A percentile compares a stretch with the other conserved stretches of the same genome.
Evolutionary conservation across 768 basidiomycete species (phyloP).

Genomic region (Fistulinella prunicolor): DNA sequence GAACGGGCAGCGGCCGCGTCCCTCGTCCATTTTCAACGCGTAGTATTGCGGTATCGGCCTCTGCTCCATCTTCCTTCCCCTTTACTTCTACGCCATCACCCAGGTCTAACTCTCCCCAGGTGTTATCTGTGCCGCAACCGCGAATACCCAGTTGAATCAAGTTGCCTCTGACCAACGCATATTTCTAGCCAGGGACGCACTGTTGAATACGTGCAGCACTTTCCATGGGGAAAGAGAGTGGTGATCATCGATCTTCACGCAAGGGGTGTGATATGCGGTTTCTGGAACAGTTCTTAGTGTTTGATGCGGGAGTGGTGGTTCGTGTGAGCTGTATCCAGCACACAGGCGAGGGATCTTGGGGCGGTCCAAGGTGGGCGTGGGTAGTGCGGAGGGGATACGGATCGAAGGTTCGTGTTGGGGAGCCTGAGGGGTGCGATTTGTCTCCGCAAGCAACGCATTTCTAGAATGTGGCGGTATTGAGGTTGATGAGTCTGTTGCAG

Average conservation of each 20-base stretch:
- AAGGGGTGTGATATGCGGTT: conserved; percentile 89
- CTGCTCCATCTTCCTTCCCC: conserved; percentile 81
- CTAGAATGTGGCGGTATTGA: conserved; percentile 73
- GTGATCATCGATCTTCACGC: conserved; percentile 88
- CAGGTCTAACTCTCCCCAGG: conserved; percentile 84
- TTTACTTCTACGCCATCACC: conserved; percentile 68
- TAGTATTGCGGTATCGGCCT: conserved; percentile 92
- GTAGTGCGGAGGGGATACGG: conserved; percentile 35
- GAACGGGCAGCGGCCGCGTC: no score
- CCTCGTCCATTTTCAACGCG: no score
- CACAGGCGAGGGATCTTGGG: conserved; percentile 71
- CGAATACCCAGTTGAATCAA: conserved; percentile 63
- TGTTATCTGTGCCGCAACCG: conserved; percentile 64
- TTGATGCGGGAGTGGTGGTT: conserved; percentile 67
- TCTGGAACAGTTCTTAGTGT: conserved; percentile 69
- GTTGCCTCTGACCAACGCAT: conserved; percentile 53
- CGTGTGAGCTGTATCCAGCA: conserved; percentile 96
- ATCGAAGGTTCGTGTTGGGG: conserved; percentile 69
- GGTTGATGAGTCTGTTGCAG: no score
- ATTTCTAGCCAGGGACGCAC: conserved; percentile 82
- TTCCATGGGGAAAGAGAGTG: conserved; percentile 63
- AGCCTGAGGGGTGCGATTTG: conserved; percentile 88
- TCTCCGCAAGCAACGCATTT: conserved; percentile 98
- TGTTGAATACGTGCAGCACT: conserved; percentile 59
- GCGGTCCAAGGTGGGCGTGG: conserved; percentile 38